These are phyloP conservation scores for Hortaea sp. DNA, from an alignment of 2,329 filamentous ascomycete genomes.

Conservation along the genomic window DNA sequence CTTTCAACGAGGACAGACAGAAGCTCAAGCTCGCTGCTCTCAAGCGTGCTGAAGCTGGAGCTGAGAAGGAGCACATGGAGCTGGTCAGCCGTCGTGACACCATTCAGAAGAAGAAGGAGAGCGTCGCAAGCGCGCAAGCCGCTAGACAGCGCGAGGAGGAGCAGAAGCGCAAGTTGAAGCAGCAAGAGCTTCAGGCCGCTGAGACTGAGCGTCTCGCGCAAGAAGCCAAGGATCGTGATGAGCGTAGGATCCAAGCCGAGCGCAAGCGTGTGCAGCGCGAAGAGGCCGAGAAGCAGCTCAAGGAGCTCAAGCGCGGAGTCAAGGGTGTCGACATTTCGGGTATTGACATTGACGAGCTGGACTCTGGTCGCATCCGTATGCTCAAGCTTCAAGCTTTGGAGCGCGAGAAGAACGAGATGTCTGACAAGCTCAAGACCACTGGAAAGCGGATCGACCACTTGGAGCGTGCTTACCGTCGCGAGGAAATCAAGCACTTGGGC, in stretches of 20 bases:
- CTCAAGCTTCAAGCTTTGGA: slow-evolving; percentile 94
- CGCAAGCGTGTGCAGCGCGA: slow-evolving; percentile 57
- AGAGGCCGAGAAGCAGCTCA: slow-evolving; percentile 71
- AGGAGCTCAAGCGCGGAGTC: slow-evolving; percentile 82
- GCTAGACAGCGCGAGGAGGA: slow-evolving; percentile 89
- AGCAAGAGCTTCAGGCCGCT: slow-evolving; percentile 79
- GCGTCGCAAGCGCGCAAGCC: slow-evolving; percentile 78
- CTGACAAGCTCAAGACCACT: slow-evolving; percentile 80
- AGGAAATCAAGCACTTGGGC: slow-evolving; percentile 84
- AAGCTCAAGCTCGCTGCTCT: slow-evolving; percentile 72
- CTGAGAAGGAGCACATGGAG: slow-evolving; percentile 83
- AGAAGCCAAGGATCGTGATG: slow-evolving; percentile 84
- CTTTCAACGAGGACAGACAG: slow-evolving; percentile 71
- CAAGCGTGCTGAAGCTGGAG: slow-evolving; percentile 71
- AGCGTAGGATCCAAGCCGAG: slow-evolving; percentile 75
- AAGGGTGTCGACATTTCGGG: slow-evolving; percentile 80
- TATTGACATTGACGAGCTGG: slow-evolving; percentile 64
- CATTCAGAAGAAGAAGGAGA: slow-evolving; percentile 95
- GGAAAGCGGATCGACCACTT: slow-evolving; percentile 95
- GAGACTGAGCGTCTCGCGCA: slow-evolving; percentile 83
- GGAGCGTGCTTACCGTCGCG: slow-evolving; percentile 91
- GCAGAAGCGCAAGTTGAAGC: slow-evolving; percentile 72
- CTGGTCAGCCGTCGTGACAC: slow-evolving; percentile 76
- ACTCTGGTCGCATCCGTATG: slow-evolving; percentile 61
- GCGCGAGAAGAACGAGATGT: slow-evolving; percentile 94